Evolutionary conservation across 2,329 filamentous ascomycete genomes (phyloP), one percentile per base, ranked within the genome.

Genomic region (Sphaerostilbella broomeana): DNA sequence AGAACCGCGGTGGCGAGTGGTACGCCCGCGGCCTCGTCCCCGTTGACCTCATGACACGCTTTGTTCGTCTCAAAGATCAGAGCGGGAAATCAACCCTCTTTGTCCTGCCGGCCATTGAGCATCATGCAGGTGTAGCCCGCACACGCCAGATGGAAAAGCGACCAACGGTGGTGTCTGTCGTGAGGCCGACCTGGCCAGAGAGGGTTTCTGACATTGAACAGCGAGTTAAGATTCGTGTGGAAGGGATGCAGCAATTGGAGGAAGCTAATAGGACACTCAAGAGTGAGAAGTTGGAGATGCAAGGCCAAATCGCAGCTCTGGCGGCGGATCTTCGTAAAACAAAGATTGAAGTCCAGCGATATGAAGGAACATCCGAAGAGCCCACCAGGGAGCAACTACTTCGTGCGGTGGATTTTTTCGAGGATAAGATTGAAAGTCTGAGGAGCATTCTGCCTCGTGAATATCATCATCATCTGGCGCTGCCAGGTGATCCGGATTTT

Each of bases 1-100:
- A 51, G 26, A 44, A 55, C 17, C 49, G 52, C 16, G 54, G 51
- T 5, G 57, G 57, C 0, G 48, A 51, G 4, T 53, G 53, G 15
- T 57, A 61, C 35, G 55, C 62, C n/a, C 56, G 59, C 9, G 72
- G 73, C 0, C 60, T 79, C 13, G 64, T 72, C 1, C 55, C 61
- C 15, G 54, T 76, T 13, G 69, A 77, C 48, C 44, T 77, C 9
- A 51, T 47, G 21, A 74, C 74, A 17, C 61, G 75, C 3, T 77
- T 69, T 53, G 74, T 71, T 51, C 70, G 75, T 13, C 50, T 77
- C 17, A 64, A 67, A 17, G 63, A 63, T 13, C 60, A 60, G 11
- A 65, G 67, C 0, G 47, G 46, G 1, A 54, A 58, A 24, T 61
- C 64, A 3, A 70, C 73, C 33, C 57, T 79, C 42, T 77, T 77